Conservation (phyloP, 257 asterid genomes). For the Catharanthus roseus region DNA sequence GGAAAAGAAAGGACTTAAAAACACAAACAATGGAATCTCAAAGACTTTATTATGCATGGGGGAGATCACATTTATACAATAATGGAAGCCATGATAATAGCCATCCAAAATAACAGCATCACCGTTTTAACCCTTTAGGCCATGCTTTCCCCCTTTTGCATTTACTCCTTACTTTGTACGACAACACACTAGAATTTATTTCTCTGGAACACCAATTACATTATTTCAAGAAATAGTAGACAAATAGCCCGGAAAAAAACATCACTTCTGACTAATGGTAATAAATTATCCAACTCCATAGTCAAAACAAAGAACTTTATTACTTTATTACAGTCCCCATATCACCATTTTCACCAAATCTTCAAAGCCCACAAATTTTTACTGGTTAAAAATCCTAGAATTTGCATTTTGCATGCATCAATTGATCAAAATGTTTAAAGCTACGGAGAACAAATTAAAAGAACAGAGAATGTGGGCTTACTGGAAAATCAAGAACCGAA, state of each 20-base stretch:
- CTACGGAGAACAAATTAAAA: too few relatives aligned
- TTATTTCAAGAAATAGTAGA: slow-evolving; percentile 3
- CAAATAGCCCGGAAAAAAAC: slow-evolving; percentile 3
- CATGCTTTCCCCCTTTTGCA: slow-evolving; percentile 25
- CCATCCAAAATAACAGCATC: slow-evolving; percentile 20
- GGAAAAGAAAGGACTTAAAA: slow-evolving; percentile 21
- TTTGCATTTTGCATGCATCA: neutral
- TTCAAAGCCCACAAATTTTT: neutral
- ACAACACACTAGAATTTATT: slow-evolving; percentile 15
- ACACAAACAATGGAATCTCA: slow-evolving; percentile 26
- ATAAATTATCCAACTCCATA: slow-evolving; percentile 4
- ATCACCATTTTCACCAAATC: neutral
- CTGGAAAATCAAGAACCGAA: slow-evolving; percentile 1
- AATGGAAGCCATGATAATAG: slow-evolving; percentile 31
- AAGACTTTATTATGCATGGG: slow-evolving; percentile 37
- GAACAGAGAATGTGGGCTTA: neutral
- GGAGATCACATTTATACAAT: slow-evolving; percentile 31
- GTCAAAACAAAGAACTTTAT: slow-evolving; percentile 6
- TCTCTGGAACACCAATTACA: slow-evolving; percentile 16
- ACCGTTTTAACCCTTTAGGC: slow-evolving; percentile 25
- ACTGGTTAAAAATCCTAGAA: neutral
- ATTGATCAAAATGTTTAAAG: neutral
- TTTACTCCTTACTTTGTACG: slow-evolving; percentile 25
- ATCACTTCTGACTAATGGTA: slow-evolving; percentile 19
- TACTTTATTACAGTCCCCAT: slow-evolving; percentile 1